Evolutionary conservation across 106 monocot species (phyloP), one percentile per base, ranked within the genome.

Genomic region (Dactylorhiza incarnata): DNA sequence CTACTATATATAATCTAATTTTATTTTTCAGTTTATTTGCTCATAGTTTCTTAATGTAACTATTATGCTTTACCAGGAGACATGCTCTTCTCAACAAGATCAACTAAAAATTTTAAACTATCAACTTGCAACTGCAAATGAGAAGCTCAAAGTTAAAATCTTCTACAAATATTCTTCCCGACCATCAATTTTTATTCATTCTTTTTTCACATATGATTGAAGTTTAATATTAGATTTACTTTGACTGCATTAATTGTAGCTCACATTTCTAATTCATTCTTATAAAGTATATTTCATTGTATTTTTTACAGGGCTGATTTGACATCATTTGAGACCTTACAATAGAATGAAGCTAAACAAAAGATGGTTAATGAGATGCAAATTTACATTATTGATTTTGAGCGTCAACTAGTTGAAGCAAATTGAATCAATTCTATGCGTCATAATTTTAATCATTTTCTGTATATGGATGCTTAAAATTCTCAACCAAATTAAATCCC

Each of bases 101-200:
- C 80, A 91, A 53, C 88, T 94, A 72, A 76, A 79, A 51, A 45
- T 29, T 55, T 78, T 99, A 19, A 83, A 91, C 49, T 48, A 13
- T 48, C 86, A 94, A 25, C 77, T 99, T 75, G 79, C 71, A 52
- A 72, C 73, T 68, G 85, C 91, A 45, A 89, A 82, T 83, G 80
- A 86, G 68, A 94, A 91, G 49, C 48, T 94, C 62, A 87, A 88
- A 87, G 97, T 94, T 79, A 70, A 45, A 69, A 69, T 5, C 16
- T 69, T 65, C 8, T 26, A 65, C 12, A 19, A 45, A 20, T 45
- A 46, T 15, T n/a, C 7, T 45, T 69, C 9, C 5, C 6, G 17
- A 45, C 15, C 5, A 46, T 46, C 45, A 43, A 29, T 46, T 69
- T 14, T 9, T 16, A 45, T 17, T 10, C 17, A 14, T 46, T 14